These are phyloP conservation scores for Podospora pseudoanserina DNA, from an alignment of 495 filamentous ascomycete genomes.

Conservation along the genomic window DNA sequence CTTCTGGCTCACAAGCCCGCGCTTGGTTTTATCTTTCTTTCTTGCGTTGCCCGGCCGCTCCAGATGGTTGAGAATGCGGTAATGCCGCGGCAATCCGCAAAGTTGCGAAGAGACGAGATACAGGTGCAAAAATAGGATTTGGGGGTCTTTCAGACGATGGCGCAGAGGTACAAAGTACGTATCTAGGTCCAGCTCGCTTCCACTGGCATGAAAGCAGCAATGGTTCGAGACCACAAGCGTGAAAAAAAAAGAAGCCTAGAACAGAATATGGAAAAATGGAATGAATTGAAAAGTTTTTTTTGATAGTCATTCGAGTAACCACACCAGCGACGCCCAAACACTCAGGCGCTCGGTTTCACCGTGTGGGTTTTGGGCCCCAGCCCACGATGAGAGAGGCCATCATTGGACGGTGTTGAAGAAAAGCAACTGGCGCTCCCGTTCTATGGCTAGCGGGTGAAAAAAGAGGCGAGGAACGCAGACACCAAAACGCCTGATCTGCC, in stretches of 20 bases:
- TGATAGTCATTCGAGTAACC: not conserved
- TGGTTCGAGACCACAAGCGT: conserved; percentile 1
- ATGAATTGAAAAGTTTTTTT: not conserved
- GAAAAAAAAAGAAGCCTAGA: not conserved
- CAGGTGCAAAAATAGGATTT: conserved; percentile 6
- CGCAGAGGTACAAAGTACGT: not conserved
- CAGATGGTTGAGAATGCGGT: not conserved
- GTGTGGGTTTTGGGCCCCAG: conserved; percentile 2
- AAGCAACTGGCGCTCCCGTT: conserved; percentile 8
- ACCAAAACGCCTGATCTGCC: conserved; percentile 21
- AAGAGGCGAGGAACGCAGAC: conserved; percentile 21
- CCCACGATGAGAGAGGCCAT: not conserved
- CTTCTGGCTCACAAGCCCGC: conserved; percentile 3
- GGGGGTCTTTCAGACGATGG: not conserved
- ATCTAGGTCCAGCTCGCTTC: not conserved
- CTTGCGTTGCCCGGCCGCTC: conserved; percentile 1
- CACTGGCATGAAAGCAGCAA: not conserved
- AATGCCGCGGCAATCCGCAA: conserved; percentile 10
- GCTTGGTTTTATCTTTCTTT: conserved; percentile 1
- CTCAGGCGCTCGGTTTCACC: conserved; percentile 4
- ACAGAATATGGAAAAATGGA: not conserved
- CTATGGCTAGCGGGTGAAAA: conserved; percentile 2
- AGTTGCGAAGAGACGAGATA: conserved; percentile 4
- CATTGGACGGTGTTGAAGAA: conserved; percentile 12
- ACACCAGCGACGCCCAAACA: not conserved